phyloP scores from a whole-genome alignment of 1,139 yeast genomes.

The Kluyveromyces sp. region DNA sequence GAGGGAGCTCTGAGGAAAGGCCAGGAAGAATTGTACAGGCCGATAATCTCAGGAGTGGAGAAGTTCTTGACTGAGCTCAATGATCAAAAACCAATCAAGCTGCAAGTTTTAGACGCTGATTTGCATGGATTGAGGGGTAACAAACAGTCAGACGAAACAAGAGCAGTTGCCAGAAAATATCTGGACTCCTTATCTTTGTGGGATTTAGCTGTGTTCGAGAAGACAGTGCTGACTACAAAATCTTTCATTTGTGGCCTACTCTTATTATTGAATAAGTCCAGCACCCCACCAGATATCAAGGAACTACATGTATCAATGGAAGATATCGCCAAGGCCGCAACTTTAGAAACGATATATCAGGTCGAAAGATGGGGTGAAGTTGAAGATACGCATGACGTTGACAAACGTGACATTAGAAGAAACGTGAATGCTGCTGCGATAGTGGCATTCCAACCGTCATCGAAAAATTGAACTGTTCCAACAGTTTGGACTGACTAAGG shows the following conservation, averaged over 20 bases:
- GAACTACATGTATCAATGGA: conserved; percentile 41
- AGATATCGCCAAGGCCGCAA: conserved; percentile 70
- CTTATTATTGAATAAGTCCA: conserved; percentile 28
- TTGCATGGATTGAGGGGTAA: conserved; percentile 75
- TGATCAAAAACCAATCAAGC: conserved; percentile 31
- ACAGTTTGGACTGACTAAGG: background rate
- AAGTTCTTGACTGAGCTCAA: conserved; percentile 47
- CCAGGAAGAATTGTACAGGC: conserved; percentile 71
- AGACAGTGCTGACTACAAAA: conserved; percentile 76
- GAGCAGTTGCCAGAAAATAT: conserved; percentile 59
- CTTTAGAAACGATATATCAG: conserved; percentile 77
- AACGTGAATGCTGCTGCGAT: conserved; percentile 78
- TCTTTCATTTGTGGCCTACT: conserved; percentile 72
- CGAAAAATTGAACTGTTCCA: background rate
- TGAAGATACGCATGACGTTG: conserved; percentile 97
- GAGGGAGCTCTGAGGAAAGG: conserved; percentile 72
- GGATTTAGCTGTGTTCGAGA: conserved; percentile 83
- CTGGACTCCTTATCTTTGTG: conserved; percentile 55
- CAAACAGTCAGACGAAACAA: conserved; percentile 54
- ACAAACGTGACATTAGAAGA: conserved; percentile 79
- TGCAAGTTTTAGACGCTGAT: conserved; percentile 72
- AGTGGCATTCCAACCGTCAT: conserved; percentile 36
- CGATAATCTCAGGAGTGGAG: conserved; percentile 65
- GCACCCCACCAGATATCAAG: conserved; percentile 19
- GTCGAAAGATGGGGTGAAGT: conserved; percentile 96